Base-by-base conservation (phyloP, 2,329 filamentous ascomycete genomes). In the Seiridium cupressi region DNA sequence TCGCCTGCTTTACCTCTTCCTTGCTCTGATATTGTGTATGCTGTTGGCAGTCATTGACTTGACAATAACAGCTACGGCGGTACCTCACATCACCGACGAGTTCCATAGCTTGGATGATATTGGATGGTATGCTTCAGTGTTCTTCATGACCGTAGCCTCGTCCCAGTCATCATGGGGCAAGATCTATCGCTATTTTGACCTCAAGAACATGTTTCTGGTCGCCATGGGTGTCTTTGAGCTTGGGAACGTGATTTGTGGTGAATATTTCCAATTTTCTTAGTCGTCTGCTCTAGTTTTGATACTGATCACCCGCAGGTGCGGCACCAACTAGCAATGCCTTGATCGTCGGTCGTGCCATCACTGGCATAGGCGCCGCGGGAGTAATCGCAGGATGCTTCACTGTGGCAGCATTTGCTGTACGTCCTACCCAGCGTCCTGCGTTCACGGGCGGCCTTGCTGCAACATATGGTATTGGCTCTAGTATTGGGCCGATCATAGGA, bases 61-160 rank as follows among this genome's bases (percentile, higher is more conserved):
- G 26, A 48, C 46, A 8, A n/a, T 48, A 48, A 84, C 82, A 0
- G 60, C 56, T 13, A 64, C 64, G 9, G 83, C 81, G 8, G 83
- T 85, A 46, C 83, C 83, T 9, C 81, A 80, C 62, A 84, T 85
- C 66, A 84, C 83, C 1, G 79, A 78, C 63, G 77, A 82, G 44
- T 82, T 83, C 72, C 74, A 81, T 59, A 75, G 79, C 54, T 76
- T 85, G 13, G 75, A 77, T 44, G 80, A 85, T 62, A 78, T 84
- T 9, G 79, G 81, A 31, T 88, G 85, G 85, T 88, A 88, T 64
- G 84, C 82, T 1, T 77, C 81, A 18, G 81, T 81, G 46, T 85
- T 81, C 64, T 82, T 84, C 69, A 73, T 83, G 65, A 80, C 79
- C 1, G 68, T 79, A 38, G 80, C 76, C 10, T 72, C 72, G 59